A percentile compares a stretch with the other conserved stretches of the same genome.
phyloP scores from a whole-genome alignment of 768 basidiomycete species.

The Tephrocybe sp. region DNA sequence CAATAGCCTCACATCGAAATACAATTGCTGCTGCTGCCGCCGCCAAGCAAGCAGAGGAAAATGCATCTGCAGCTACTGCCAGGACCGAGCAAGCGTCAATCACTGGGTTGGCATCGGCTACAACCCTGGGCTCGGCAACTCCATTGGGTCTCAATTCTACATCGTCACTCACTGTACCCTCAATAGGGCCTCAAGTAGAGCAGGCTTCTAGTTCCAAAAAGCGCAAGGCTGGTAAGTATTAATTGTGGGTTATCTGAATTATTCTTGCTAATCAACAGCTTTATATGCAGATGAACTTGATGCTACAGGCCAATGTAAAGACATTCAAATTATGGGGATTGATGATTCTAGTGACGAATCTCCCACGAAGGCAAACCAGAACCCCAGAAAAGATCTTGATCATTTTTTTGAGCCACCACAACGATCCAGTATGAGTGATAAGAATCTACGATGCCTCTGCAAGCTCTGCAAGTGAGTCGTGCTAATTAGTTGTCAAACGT shows the following conservation, averaged over 20 bases:
- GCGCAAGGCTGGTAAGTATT: neutral
- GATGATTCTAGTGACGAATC: neutral
- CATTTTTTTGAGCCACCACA: neutral
- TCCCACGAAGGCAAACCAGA: neutral
- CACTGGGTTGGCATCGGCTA: neutral
- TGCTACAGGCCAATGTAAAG: neutral
- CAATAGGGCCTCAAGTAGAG: too few relatives aligned
- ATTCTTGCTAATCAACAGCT: neutral
- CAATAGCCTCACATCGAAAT: neutral
- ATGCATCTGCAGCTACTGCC: neutral
- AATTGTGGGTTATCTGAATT: neutral
- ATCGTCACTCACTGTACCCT: too few relatives aligned
- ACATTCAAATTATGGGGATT: constrained; percentile 1
- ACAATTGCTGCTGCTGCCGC: neutral
- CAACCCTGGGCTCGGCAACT: too few relatives aligned
- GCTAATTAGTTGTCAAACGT: neutral
- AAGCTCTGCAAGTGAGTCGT: neutral
- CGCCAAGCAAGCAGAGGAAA: neutral
- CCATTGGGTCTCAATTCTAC: too few relatives aligned
- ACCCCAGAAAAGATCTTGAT: neutral
- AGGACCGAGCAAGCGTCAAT: neutral
- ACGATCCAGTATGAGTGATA: neutral
- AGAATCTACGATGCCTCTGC: neutral
- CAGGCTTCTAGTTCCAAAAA: too few relatives aligned
- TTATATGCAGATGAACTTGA: neutral